Base-by-base conservation (phyloP, 2,329 filamentous ascomycete species). In the Penicillium occitanis region DNA sequence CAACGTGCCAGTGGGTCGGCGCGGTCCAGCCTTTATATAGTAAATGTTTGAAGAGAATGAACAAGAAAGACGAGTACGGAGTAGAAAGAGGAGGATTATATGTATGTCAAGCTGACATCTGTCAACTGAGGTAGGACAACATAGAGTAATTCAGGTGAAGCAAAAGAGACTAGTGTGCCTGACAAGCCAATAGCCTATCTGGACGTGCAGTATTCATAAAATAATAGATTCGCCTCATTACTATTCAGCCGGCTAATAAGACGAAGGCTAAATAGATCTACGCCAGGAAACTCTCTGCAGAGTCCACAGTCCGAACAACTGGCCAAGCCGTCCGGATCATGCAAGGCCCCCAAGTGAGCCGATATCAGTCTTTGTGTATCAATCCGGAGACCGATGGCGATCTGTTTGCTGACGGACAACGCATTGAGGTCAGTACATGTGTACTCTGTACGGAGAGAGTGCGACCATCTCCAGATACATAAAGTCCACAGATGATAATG, bases 161-260 rank as follows among this genome's bases (percentile, higher is more conserved):
- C 57, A 60, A 60, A 60, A 60, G 57, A 46, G 57, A 46, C 57
- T 60, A 60, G 57, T 60, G 57, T 60, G 17, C 30, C 53, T 57
- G n/a, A 57, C 51, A 57, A 37, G 17, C 33, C 53, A 37, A 53
- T 53, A 33, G 53, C 53, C 50, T 33, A 35, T 35, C 8, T 30
- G 48, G 3, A 17, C 30, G 30, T 33, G 44, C 44, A 28, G 48
- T 30, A 53, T 53, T 6, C 10, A 37, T 57, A 10, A 14, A 57
- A 57, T 57, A 57, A 57, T 57, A 37, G 53, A 57, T 57, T 57
- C 53, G 30, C 33, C 53, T 57, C 53, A 57, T 57, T 33, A 22
- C 10, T 57, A 55, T 13, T 14, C 14, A 13, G 17, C 51, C 53
- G 53, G 53, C 33, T 57, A 57, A 40, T 57, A 57, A 19, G 10